Base-by-base conservation (phyloP, 2,329 filamentous ascomycete species). In the Waltergamsia citrina region DNA sequence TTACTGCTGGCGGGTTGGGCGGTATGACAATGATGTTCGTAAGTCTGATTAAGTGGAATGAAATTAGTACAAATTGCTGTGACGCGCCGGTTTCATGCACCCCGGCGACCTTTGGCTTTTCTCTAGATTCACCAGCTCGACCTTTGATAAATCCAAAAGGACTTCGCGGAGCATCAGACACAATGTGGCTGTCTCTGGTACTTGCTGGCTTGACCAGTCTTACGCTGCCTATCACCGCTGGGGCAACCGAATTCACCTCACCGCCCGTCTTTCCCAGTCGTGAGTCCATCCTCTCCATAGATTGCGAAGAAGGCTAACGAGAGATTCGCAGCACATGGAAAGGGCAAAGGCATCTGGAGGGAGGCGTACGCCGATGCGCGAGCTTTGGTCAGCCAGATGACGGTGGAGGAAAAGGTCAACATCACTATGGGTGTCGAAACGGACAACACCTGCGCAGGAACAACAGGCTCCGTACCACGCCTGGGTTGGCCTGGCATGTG, bases 371-470 rank as follows among this genome's bases (percentile, higher is more conserved):
- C 55, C 28, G 73, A 69, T 40, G 78, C 78, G 2, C 60, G 65
- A 22, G 49, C 56, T 2, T 53, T 83, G 3, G 77, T 81, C 8
- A 56, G 57, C 19, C 66, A 71, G 33, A 72, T 83, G 69, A 82
- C 77, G 0, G 52, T 82, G 2, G 76, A 78, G 10, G 78, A 83
- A 47, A 81, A 78, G 48, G 74, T 57, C 22, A 68, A 69, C 38
- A 50, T 67, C 6, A 69, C 65, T 2, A 51, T 59, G n/a, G 64
- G 64, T 26, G 70, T 78, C 30, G 67, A 71, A 44, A 75, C 54
- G 3, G 57, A 59, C 62, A 69, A 65, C 38, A 50, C 55, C n/a
- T 69, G 66, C 36, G 59, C 63, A 2, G 66, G 65, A 2, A 67
- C 61, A 35, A 65, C 63, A 0, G 65, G 65, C 4, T 57, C 56